Evolutionary conservation across 2,329 filamentous ascomycete species (phyloP).

Genomic region (Endoconidiophora polonica): DNA sequence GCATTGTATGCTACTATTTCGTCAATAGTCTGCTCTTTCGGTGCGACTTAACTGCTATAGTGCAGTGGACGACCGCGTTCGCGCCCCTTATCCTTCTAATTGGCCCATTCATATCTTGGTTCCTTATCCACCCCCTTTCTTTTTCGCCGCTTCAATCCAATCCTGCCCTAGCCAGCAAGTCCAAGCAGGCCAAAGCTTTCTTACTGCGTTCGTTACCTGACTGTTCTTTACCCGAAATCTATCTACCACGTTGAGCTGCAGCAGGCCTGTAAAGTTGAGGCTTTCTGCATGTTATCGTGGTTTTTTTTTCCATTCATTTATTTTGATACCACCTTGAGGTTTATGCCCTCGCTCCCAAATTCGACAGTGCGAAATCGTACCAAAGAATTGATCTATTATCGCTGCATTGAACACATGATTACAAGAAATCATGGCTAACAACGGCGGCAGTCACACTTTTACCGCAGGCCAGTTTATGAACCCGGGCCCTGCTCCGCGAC

Average conservation of each 20-base stretch:
- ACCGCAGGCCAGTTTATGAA: slow-evolving; percentile 73
- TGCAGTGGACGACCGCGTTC: neutral
- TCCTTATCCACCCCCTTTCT: slow-evolving; percentile 7
- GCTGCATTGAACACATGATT: neutral
- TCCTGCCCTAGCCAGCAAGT: neutral
- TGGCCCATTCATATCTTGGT: slow-evolving; percentile 1
- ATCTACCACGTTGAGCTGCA: neutral
- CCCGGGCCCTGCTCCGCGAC: slow-evolving; percentile 81
- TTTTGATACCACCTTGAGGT: neutral
- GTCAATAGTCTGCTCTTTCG: neutral
- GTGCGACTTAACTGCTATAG: neutral
- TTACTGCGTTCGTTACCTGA: neutral
- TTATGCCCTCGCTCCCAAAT: neutral
- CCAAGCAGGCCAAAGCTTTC: slow-evolving; percentile 10
- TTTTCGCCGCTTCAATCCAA: slow-evolving; percentile 5
- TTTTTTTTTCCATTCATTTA: neutral
- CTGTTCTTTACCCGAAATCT: neutral
- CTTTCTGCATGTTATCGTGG: neutral
- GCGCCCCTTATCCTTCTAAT: slow-evolving; percentile 5
- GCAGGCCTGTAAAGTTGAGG: neutral
- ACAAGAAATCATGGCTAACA: slow-evolving; percentile 10
- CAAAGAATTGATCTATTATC: neutral
- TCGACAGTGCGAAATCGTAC: slow-evolving; percentile 3
- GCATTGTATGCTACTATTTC: neutral
- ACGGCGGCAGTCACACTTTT: slow-evolving; percentile 8